A percentile compares a stretch with the other conserved stretches of the same genome.
These are phyloP conservation scores for Pleodorina starrii DNA, from an alignment of 139 green algal genomes.

Conservation along the genomic window DNA sequence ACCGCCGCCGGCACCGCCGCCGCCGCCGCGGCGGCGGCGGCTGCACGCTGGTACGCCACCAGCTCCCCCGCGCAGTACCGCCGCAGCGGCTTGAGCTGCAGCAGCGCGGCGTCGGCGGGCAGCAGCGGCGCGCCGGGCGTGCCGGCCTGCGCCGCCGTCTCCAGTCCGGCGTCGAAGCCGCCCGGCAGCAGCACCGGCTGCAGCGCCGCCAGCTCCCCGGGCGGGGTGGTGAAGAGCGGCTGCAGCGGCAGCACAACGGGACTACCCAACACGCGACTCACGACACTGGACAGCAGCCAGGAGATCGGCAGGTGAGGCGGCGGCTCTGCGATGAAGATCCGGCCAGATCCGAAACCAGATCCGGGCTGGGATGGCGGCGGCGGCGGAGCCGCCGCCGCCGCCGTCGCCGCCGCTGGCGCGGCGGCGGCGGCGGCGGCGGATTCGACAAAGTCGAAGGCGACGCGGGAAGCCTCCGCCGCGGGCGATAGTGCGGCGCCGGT, in stretches of 20 bases:
- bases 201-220: slow-evolving; percentile 44
- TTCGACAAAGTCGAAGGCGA: slow-evolving; percentile 25
- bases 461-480: slow-evolving; percentile 2
- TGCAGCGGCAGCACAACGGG: slow-evolving; percentile 72
- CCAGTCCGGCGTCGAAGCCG: slow-evolving; percentile 51
- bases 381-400: not conserved
- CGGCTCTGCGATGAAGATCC: slow-evolving; percentile 40
- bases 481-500: not conserved
- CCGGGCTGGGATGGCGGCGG: not conserved
- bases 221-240: slow-evolving; percentile 63
- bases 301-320: slow-evolving; percentile 49
- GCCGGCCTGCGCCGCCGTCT: slow-evolving; percentile 54
- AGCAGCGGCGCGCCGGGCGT: slow-evolving; percentile 63
- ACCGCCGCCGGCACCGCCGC: slow-evolving; percentile 1
- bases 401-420: not conserved
- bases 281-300: slow-evolving; percentile 58
- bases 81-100: slow-evolving; percentile 72
- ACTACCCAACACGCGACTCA: slow-evolving; percentile 69
- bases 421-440: not conserved
- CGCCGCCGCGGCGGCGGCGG: not conserved
- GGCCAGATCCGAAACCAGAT: slow-evolving; percentile 52
- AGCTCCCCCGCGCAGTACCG: slow-evolving; percentile 68
- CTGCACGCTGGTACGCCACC: slow-evolving; percentile 42
- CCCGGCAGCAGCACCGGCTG: slow-evolving; percentile 62
- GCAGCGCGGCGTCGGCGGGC: slow-evolving; percentile 60